A percentile compares a stretch with the other conserved stretches of the same genome.
Evolutionary conservation across 257 asterid genomes (phyloP).

Genomic region (Przewalskia tangutica): DNA sequence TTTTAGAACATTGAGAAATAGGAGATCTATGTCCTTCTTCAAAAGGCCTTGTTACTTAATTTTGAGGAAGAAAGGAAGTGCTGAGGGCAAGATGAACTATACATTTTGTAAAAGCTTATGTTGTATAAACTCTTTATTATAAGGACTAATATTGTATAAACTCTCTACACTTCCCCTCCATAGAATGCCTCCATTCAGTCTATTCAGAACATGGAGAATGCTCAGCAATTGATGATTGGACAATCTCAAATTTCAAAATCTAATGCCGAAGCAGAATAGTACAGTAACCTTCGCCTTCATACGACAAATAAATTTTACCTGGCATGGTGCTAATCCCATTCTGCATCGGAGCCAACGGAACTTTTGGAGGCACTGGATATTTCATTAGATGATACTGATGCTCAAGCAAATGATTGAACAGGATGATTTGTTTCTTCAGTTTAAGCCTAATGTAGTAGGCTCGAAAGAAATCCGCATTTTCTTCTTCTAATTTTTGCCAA

Average conservation of each 20-base stretch:
- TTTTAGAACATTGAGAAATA: too few relatives aligned
- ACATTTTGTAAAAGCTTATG: neutral
- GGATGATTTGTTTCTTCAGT: constrained; percentile 39
- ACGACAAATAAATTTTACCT: constrained; percentile 18
- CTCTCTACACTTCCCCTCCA: neutral
- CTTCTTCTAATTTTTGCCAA: constrained; percentile 51
- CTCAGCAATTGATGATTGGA: too few relatives aligned
- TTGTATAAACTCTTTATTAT: neutral
- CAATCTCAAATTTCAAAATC: neutral
- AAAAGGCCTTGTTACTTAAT: neutral
- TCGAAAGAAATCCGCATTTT: constrained; percentile 39
- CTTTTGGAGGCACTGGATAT: constrained; percentile 31
- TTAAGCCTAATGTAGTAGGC: constrained; percentile 41
- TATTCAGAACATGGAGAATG: neutral
- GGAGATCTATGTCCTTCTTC: too few relatives aligned
- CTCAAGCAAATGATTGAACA: constrained; percentile 45
- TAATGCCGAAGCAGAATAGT: neutral
- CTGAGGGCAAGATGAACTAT: neutral
- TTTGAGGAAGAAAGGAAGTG: neutral
- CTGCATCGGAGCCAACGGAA: constrained; percentile 32
- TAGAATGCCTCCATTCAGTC: neutral
- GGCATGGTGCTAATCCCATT: constrained; percentile 26
- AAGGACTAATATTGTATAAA: neutral
- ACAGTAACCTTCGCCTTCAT: neutral
- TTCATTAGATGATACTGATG: constrained; percentile 38